Evolutionary conservation across 306 rosid genomes (phyloP), one percentile per base, ranked within the genome.

Genomic region (Hippophae rhamnoides): DNA sequence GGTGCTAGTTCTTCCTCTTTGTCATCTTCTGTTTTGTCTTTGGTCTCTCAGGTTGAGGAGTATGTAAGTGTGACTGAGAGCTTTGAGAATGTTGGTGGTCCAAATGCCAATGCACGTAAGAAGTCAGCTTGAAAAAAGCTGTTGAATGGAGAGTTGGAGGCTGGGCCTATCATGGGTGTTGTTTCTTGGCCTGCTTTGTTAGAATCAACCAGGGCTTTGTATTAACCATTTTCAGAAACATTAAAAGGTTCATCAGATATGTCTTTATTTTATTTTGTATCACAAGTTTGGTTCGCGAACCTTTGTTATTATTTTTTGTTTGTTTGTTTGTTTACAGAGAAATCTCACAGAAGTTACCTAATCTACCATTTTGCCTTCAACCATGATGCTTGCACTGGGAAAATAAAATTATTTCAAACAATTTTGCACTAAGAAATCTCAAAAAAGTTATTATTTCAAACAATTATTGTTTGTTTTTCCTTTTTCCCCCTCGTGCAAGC

Each of bases 101-200:
- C 42, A 14, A 54, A 64, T 51, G 81, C 74, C 56, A 71, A 73
- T 68, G 76, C 63, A 5, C 80, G 65, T 42, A 82, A 77, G 82
- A 83, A 74, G 79, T 84, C 75, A 3, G 97, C 62, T 18, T 90
- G 95, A 94, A 90, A 75, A 50, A 86, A 70, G 79, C 82, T 87
- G 0, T 68, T 83, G 23, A 79, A 82, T 64, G 94, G 82, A 13
- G 76, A 71, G 1, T 64, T 64, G 6, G 92, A 81, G 69, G 72
- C 62, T 71, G 84, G 68, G 47, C 80, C 82, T 9, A 90, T 84
- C 58, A 82, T 87, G 78, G 23, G 23, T 18, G 23, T 18, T 18
- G 1, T 18, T 18, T 18, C 23, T 18, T 18, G 23, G 0, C 23
- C 89, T 0, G 78, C 87, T 41, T 51, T 85, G 56, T 78, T 88